A percentile compares a stretch with the other conserved stretches of the same genome.
Conservation (phyloP, 345 rosid species). For the Lepidium sativum region DNA sequence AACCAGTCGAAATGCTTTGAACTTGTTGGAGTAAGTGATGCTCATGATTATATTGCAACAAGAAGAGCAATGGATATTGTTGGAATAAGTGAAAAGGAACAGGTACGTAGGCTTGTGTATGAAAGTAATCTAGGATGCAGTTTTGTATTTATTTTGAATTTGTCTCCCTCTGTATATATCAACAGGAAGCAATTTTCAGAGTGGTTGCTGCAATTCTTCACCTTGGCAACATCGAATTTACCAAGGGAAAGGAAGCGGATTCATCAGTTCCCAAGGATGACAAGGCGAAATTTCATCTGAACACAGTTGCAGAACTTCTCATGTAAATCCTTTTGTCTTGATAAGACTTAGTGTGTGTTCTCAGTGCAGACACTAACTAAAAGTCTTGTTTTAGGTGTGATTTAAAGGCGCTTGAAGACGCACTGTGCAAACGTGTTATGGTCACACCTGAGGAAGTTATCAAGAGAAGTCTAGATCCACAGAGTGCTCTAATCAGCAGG, state of each 20-base stretch:
- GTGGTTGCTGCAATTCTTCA: conserved; percentile 90
- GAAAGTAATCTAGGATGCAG: background rate
- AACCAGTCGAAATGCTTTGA: conserved; percentile 83
- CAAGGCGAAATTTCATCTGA: conserved; percentile 62
- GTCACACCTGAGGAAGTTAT: conserved; percentile 97
- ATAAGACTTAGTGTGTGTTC: background rate
- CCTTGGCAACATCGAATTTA: conserved; percentile 64
- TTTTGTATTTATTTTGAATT: background rate
- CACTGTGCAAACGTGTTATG: conserved; percentile 92
- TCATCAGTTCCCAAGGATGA: conserved; percentile 84
- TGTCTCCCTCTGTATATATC: background rate
- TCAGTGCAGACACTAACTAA: background rate
- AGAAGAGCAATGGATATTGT: conserved; percentile 92
- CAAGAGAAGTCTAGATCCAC: conserved; percentile 83
- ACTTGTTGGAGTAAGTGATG: conserved; percentile 78
- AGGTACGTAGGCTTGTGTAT: conserved; percentile 42
- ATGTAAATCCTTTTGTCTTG: conserved; percentile 32
- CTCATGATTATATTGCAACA: conserved; percentile 86
- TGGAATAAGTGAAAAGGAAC: conserved; percentile 78
- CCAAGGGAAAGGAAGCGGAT: conserved; percentile 76
- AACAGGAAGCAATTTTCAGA: conserved; percentile 87
- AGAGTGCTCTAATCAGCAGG: conserved; percentile 68
- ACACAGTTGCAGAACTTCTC: conserved; percentile 74
- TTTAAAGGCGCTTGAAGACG: conserved; percentile 67
- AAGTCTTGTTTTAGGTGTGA: conserved; percentile 54